phyloP scores from a whole-genome alignment of 2,329 filamentous ascomycete species.

The Nakataea oryzae region DNA sequence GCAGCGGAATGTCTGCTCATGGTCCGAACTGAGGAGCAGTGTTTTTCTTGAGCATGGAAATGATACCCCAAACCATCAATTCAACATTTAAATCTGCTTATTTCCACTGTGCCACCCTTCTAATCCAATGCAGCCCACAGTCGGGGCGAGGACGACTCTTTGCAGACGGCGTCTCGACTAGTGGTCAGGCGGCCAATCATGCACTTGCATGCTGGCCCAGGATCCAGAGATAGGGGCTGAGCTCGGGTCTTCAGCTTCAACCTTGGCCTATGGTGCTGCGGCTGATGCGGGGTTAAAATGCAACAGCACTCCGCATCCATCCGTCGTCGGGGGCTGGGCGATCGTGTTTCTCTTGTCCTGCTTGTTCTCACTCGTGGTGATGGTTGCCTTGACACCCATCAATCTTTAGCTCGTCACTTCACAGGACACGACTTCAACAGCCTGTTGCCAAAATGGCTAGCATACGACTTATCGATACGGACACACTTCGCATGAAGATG shows the following conservation, averaged over 20 bases:
- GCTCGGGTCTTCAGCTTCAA: background rate
- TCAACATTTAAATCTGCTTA: background rate
- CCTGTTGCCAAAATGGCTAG: background rate
- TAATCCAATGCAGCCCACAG: too few relatives aligned
- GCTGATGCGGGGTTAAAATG: background rate
- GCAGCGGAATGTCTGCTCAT: background rate
- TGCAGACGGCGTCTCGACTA: background rate
- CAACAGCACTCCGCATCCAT: background rate
- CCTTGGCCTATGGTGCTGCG: background rate
- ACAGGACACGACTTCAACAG: background rate
- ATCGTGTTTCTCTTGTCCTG: background rate
- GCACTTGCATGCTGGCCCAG: background rate
- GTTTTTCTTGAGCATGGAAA: background rate
- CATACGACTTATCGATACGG: slow-evolving; percentile 6
- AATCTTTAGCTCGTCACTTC: background rate
- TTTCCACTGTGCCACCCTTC: too few relatives aligned
- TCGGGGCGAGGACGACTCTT: too few relatives aligned
- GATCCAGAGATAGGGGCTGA: too few relatives aligned
- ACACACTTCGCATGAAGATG: slow-evolving; percentile 2
- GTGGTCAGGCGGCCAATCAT: background rate
- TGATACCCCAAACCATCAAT: slow-evolving; percentile 1
- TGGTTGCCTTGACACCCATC: background rate
- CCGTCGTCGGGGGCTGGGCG: background rate
- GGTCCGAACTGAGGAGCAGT: background rate
- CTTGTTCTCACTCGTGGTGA: background rate